Evolutionary conservation across 345 rosid genomes (phyloP).

Genomic region (Eucalyptus virginea): DNA sequence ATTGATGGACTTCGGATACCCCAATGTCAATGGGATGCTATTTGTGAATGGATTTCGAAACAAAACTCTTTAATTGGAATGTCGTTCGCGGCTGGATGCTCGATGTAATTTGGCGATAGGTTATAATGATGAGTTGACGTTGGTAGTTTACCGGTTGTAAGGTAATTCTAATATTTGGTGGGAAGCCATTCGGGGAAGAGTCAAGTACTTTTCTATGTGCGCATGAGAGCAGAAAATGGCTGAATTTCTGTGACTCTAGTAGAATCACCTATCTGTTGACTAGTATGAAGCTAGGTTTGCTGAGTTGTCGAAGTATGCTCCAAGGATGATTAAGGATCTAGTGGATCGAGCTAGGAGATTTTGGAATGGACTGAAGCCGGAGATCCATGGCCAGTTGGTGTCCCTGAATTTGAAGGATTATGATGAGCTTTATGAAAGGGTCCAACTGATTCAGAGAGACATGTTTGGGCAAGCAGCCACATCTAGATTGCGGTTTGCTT

Average conservation of each 20-base stretch:
- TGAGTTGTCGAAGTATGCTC: background rate
- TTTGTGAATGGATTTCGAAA: no score
- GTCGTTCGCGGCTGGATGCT: fast-evolving
- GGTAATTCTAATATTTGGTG: no score
- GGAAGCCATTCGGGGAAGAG: no score
- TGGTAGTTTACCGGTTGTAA: fast-evolving
- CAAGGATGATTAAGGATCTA: background rate
- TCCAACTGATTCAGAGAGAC: fast-evolving
- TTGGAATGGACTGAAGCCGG: fast-evolving
- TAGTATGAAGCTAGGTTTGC: background rate
- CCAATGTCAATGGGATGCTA: no score
- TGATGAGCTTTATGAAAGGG: background rate
- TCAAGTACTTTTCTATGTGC: no score
- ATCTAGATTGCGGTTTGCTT: no score
- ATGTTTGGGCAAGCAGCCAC: fast-evolving
- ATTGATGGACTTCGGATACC: no score
- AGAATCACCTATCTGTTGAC: no score
- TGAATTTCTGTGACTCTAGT: background rate
- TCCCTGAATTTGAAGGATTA: background rate
- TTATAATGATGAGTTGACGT: no score
- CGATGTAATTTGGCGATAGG: no score
- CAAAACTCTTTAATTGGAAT: no score
- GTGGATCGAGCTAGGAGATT: background rate
- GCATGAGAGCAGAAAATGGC: no score
- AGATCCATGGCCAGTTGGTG: background rate